Percentiles rank a stretch among this genome's conserved stretches.
These are phyloP conservation scores for Onygena corvina DNA, from an alignment of 2,329 filamentous ascomycete species.

Conservation along the genomic window DNA sequence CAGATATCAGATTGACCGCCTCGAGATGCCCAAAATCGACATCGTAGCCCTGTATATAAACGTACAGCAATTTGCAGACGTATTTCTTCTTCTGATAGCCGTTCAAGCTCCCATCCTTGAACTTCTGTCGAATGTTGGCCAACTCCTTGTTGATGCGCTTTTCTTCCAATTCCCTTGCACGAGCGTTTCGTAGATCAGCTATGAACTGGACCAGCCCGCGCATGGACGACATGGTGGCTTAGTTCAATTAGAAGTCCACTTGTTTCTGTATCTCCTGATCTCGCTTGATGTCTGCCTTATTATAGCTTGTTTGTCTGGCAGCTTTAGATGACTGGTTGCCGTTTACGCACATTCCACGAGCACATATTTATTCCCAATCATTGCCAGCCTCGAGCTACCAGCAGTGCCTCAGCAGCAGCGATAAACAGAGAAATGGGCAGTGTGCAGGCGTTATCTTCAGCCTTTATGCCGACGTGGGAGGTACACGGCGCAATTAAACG, in stretches of 20 bases:
- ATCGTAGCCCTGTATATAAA: slow-evolving; percentile 98
- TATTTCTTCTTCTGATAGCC: slow-evolving; percentile 99
- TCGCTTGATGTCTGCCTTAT: background rate
- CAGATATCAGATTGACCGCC: slow-evolving; percentile 93
- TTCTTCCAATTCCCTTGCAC: slow-evolving; percentile 90
- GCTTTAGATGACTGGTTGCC: slow-evolving; percentile 8
- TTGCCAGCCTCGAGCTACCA: slow-evolving; percentile 3
- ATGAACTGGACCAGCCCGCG: slow-evolving; percentile 92
- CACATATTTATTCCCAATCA: slow-evolving; percentile 9
- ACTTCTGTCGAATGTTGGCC: slow-evolving; percentile 96
- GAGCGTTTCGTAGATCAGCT: slow-evolving; percentile 85
- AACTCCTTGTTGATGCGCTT: slow-evolving; percentile 99
- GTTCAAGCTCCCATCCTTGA: slow-evolving; percentile 85
- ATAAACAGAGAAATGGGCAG: background rate
- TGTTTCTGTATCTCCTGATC: background rate
- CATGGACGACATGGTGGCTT: slow-evolving; percentile 37
- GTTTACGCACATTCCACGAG: slow-evolving; percentile 2
- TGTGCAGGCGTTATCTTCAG: background rate
- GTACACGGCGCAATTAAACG: background rate
- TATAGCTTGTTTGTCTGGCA: slow-evolving; percentile 4
- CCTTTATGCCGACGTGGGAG: background rate
- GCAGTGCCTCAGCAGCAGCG: background rate
- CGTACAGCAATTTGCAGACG: slow-evolving; percentile 98
- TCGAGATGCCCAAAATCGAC: slow-evolving; percentile 98
- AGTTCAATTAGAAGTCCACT: background rate